Base-by-base conservation (phyloP, 805 yeast species). In the Candida sakaeoensis region DNA sequence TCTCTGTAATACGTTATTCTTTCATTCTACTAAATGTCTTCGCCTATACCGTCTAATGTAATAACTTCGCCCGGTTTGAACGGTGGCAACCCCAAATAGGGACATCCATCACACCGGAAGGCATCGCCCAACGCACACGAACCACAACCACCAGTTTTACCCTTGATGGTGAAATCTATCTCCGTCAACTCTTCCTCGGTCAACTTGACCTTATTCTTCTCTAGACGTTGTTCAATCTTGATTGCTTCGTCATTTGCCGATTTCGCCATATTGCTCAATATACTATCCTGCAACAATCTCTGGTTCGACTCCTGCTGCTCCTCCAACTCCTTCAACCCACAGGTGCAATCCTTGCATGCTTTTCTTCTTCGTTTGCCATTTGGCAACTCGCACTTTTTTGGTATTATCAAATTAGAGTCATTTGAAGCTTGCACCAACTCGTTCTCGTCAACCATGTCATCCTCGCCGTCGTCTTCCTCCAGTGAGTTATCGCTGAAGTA, bases 101-200 rank as follows among this genome's bases (percentile, higher is more conserved):
- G 99, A 65, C 99, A 93, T 2, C 98, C 97, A 51, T 90, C 95
- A 61, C 99, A 93, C 56, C 99, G 74, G 68, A 93, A 93, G 0
- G 99, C 99, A 61, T 93, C 99, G 32, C 99, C 99, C 36, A 93
- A 73, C 0, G 98, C 82, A 66, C 99, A 93, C 8, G 95, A 86
- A 18, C 96, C 96, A 68, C 99, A 93, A 3, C 97, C 96, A 24
- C 97, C 97, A 9, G 95, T 84, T 56, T 91, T 91, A 29, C 98
- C 98, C 48, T 90, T 88, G n/a, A 90, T 80, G 0, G 99, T 91
- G 66, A 91, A 91, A 58, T 91, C 98, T 41, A 91, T 79, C 58
- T 91, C 99, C 3, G 95, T 76, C 53, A 89, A 69, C 37, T 91
- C 97, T 40, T 80, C 79, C 10, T 73, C 69, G 18, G 70, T 62